phyloP scores from a whole-genome alignment of 805 yeast species.

The Metschnikowia vanudenii region DNA sequence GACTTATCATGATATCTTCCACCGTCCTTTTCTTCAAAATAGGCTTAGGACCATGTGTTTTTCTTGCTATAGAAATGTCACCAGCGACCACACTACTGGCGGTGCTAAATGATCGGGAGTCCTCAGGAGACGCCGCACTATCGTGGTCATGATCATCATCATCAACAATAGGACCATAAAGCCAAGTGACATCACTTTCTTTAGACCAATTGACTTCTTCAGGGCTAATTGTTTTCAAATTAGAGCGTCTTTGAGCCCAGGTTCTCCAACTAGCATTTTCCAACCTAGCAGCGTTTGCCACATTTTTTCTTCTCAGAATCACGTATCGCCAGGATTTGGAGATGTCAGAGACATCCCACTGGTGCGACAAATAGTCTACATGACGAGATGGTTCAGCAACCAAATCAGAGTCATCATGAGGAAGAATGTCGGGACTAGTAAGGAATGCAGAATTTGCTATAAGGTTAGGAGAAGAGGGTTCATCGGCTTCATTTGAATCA shows the following conservation, averaged over 20 bases:
- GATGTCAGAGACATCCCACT: slow-evolving; percentile 94
- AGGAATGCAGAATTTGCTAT: slow-evolving; percentile 15
- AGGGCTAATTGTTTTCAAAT: slow-evolving; percentile 78
- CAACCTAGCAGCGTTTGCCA: slow-evolving; percentile 54
- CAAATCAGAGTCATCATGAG: slow-evolving; percentile 85
- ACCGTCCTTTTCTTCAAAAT: slow-evolving; percentile 85
- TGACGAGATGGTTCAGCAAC: slow-evolving; percentile 80
- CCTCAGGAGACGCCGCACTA: slow-evolving; percentile 23
- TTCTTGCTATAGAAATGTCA: slow-evolving; percentile 41
- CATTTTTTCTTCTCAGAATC: slow-evolving; percentile 75
- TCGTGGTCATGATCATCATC: slow-evolving; percentile 34
- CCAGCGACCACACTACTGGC: slow-evolving; percentile 46
- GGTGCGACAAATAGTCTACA: slow-evolving; percentile 91
- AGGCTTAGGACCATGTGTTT: slow-evolving; percentile 57
- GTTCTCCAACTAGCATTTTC: slow-evolving; percentile 85
- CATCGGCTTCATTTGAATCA: slow-evolving; percentile 12
- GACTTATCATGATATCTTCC: slow-evolving; percentile 73
- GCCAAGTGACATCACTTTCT: slow-evolving; percentile 96
- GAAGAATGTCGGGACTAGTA: slow-evolving; percentile 39
- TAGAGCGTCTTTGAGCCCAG: slow-evolving; percentile 80
- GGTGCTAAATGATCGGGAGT: slow-evolving; percentile 22
- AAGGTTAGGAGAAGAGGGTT: slow-evolving; percentile 11
- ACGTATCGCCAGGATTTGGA: slow-evolving; percentile 96
- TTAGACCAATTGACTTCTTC: slow-evolving; percentile 94
- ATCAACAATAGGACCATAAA: slow-evolving; percentile 82